phyloP scores from a whole-genome alignment of 176 grass and related monocot species.

The Luzula sylvatica region DNA sequence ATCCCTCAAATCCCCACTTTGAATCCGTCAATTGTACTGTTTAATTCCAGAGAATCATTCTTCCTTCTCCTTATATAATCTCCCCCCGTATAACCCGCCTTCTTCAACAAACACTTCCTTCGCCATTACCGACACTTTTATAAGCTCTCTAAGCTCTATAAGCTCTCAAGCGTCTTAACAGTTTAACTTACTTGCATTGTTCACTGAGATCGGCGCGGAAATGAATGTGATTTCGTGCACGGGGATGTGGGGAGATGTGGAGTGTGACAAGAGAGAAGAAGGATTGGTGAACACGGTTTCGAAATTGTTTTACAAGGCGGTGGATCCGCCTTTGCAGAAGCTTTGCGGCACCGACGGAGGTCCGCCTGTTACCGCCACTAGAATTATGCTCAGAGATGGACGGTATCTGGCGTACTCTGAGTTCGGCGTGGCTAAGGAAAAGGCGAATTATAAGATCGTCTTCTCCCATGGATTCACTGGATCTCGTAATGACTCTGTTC shows the following conservation, averaged over 20 bases:
- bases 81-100: background rate
- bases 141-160: too few relatives aligned
- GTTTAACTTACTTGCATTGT: background rate
- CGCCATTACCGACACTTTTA: too few relatives aligned
- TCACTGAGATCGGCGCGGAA: background rate
- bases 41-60: too few relatives aligned
- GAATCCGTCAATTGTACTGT: too few relatives aligned
- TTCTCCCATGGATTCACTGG: conserved; percentile 59
- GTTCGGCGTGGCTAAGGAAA: conserved; percentile 45
- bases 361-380: conserved; percentile 46
- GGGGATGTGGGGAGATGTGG: conserved; percentile 13
- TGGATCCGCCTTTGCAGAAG: conserved; percentile 36
- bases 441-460: conserved; percentile 45
- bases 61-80: conserved; percentile 17
- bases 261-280: conserved; percentile 6
- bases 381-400: conserved; percentile 45
- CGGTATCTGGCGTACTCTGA: conserved; percentile 59
- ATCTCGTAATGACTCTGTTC: conserved; percentile 32
- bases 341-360: conserved; percentile 58
- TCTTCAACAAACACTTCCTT: background rate
- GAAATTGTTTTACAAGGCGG: conserved; percentile 26
- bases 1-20: background rate
- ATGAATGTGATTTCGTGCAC: conserved; percentile 11
- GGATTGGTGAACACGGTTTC: conserved; percentile 10
- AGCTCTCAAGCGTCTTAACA: background rate